Base-by-base conservation (phyloP, 1,284 basidiomycete species). In the Microbotryomycetes sp. region DNA sequence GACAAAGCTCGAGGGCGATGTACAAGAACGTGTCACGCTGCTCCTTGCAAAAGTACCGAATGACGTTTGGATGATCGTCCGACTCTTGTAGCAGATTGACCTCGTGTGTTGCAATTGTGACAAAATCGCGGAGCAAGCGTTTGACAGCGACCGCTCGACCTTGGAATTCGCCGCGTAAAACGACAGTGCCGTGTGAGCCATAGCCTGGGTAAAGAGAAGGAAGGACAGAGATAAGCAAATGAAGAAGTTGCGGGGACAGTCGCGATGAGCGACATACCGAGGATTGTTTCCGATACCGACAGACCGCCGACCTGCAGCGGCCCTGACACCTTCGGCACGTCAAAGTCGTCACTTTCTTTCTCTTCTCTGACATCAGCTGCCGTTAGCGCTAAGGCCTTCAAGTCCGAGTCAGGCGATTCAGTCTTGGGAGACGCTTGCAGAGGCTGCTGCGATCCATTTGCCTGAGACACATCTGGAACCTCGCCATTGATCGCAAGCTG, bases 51-150 rank as follows among this genome's bases (percentile, higher is more conserved):
- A 92, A 98, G 76, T 98, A 76, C 64, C 94, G 86, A 68, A 98
- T 94, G 71, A 98, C 93, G 76, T 98, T 97, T 4, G 92, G 92
- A 72, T 98, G 96, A 74, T 97, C 92, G 78, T 98, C 96, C 47
- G 89, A 90, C 74, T 97, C 93, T 77, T 94, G 91, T 2, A 98
- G 81, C 49, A 98, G 84, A 73, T 85, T 87, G 26, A 97, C 93
- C 79, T 98, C 96, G 60, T 94, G 89, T 9, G 87, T 84, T 1
- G 94, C 93, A 32, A 98, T 84, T 0, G 91, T 92, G 54, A 96
- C 91, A 74, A 97, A 98, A 76, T 97, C 93, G 70, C 87, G 87
- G 28, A 98, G 81, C 15, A 98, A 82, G 0, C 96, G 88, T 77
- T 98, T 98, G 65, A 98, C 93, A 5, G 94, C 94, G 1, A 98